phyloP scores from a whole-genome alignment of 345 rosid genomes.

The Rhodamnia rubescens region DNA sequence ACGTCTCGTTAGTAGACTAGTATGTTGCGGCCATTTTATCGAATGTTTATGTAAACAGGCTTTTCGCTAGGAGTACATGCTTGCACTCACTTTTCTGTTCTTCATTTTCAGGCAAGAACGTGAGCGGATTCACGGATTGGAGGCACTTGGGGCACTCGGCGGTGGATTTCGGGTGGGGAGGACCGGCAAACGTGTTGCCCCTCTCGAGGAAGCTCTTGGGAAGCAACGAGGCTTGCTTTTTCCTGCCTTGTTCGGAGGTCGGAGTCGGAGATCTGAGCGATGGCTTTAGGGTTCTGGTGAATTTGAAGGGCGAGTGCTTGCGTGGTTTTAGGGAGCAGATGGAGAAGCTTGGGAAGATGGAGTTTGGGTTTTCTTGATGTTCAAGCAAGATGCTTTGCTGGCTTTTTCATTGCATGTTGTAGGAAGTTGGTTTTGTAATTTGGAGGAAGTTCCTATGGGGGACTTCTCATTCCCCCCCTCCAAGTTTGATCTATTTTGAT shows the following conservation, averaged over 20 bases:
- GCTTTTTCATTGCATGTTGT: neutral
- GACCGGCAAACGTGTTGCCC: constrained; percentile 63
- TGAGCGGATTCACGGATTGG: constrained; percentile 95
- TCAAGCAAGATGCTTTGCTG: neutral
- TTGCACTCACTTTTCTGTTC: too few relatives aligned
- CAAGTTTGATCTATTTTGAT: too few relatives aligned
- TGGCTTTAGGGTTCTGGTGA: constrained; percentile 67
- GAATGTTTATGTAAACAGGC: neutral
- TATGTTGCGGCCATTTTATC: neutral
- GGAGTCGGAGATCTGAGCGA: constrained; percentile 16
- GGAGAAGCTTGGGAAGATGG: constrained; percentile 38
- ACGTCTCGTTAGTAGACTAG: neutral
- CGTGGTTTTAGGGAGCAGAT: constrained; percentile 47
- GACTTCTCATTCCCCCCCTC: too few relatives aligned
- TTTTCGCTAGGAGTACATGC: too few relatives aligned
- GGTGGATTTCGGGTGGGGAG: constrained; percentile 90
- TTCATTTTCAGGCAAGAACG: constrained; percentile 23
- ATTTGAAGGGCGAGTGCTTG: constrained; percentile 38
- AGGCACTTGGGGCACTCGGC: constrained; percentile 72
- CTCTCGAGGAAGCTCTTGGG: constrained; percentile 54
- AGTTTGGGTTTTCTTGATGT: constrained; percentile 15
- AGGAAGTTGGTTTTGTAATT: too few relatives aligned
- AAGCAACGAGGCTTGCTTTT: constrained; percentile 71
- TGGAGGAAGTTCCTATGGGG: too few relatives aligned
- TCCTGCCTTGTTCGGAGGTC: constrained; percentile 61